Conservation (phyloP, 2,329 filamentous ascomycete genomes). For the Graphilbum fragrans region DNA sequence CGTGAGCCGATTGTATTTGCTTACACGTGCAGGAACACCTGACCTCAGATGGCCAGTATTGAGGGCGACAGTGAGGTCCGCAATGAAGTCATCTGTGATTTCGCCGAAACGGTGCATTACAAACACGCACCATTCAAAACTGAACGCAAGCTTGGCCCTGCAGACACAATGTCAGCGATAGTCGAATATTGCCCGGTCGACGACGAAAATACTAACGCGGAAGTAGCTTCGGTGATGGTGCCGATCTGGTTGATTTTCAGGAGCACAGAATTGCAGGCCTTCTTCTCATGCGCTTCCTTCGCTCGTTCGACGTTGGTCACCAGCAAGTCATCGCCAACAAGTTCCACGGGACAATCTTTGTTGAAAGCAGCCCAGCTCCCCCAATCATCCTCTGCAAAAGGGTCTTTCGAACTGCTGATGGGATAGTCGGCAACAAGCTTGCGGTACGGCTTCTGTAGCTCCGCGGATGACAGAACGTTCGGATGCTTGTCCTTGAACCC, state of each 20-base stretch:
- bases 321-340: conserved; percentile 28
- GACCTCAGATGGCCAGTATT: too few relatives aligned
- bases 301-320: conserved; percentile 24
- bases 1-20: too few relatives aligned
- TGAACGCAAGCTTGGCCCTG: conserved; percentile 19
- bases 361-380: conserved; percentile 22
- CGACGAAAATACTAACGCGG: conserved; percentile 16
- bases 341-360: conserved; percentile 18
- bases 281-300: conserved; percentile 19
- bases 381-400: too few relatives aligned
- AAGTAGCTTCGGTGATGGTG: conserved; percentile 25
- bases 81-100: too few relatives aligned
- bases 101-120: too few relatives aligned
- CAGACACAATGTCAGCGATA: neutral
- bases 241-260: conserved; percentile 31
- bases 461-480: too few relatives aligned
- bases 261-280: conserved; percentile 26
- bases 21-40: too few relatives aligned
- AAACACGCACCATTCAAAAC: conserved; percentile 25
- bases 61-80: too few relatives aligned
- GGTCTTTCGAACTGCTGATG: too few relatives aligned
- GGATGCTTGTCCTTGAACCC: too few relatives aligned
- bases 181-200: neutral
- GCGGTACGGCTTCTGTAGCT: too few relatives aligned
- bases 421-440: neutral